Conservation (phyloP, 1,139 yeast genomes). For the Lodderomyces parapsilosis region DNA sequence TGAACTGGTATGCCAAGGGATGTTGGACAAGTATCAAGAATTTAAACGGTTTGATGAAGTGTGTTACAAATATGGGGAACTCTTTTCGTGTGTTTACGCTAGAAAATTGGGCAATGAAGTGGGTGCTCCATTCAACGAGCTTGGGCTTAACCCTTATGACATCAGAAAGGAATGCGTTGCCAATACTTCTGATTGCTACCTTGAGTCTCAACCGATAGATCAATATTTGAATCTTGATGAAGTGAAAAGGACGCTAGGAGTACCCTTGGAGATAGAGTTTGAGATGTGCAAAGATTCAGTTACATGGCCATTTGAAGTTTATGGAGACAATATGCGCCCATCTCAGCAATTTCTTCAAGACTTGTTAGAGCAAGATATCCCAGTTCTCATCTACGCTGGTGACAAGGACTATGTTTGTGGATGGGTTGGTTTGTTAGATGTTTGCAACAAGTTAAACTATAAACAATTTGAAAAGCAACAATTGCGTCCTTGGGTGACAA, state of each 20-base stretch:
- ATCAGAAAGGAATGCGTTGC: constrained; percentile 78
- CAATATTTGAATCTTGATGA: constrained; percentile 31
- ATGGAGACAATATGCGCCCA: constrained; percentile 70
- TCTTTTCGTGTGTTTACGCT: constrained; percentile 92
- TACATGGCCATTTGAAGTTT: constrained; percentile 66
- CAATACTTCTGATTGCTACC: constrained; percentile 66
- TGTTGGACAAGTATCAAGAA: constrained; percentile 50
- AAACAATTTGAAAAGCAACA: constrained; percentile 44
- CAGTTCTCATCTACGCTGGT: constrained; percentile 77
- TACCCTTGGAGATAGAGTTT: constrained; percentile 55
- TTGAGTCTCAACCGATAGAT: constrained; percentile 25
- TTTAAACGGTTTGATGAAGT: constrained; percentile 74
- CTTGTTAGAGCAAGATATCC: constrained; percentile 54
- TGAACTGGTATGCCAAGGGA: constrained; percentile 7
- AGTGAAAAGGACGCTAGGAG: constrained; percentile 74
- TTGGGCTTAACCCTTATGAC: constrained; percentile 76
- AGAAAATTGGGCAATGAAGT: constrained; percentile 41
- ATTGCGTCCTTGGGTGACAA: constrained; percentile 35
- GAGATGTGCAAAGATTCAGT: constrained; percentile 82
- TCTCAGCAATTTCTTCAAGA: constrained; percentile 65
- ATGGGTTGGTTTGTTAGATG: constrained; percentile 80
- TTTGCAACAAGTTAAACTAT: constrained; percentile 71
- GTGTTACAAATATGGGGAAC: constrained; percentile 73
- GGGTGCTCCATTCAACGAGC: constrained; percentile 40
- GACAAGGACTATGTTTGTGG: constrained; percentile 83